phyloP scores from a whole-genome alignment of 352 stramenopile species.

The Phytophthora agathidicida region DNA sequence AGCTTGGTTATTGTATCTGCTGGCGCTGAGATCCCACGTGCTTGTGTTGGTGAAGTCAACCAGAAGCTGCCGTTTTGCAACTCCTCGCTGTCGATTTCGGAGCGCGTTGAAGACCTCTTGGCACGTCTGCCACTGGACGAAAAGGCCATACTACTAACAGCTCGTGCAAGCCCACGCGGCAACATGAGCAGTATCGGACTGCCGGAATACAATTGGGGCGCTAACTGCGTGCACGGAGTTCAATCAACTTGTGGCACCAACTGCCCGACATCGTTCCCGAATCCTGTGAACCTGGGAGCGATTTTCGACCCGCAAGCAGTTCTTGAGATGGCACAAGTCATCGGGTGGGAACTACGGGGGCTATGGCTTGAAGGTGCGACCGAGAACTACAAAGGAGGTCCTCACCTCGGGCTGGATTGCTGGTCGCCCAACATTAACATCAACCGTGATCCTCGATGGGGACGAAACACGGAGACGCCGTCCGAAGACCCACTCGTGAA shows the following conservation, averaged over 20 bases:
- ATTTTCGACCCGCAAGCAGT: slow-evolving; percentile 85
- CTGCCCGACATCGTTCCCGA: slow-evolving; percentile 88
- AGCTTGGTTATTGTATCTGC: neutral
- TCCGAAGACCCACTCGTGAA: slow-evolving; percentile 92
- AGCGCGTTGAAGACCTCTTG: slow-evolving; percentile 76
- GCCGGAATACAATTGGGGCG: slow-evolving; percentile 51
- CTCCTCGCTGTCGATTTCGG: slow-evolving; percentile 45
- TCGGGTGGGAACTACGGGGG: slow-evolving; percentile 72
- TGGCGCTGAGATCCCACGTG: slow-evolving; percentile 42
- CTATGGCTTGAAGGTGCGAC: slow-evolving; percentile 67
- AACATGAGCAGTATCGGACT: slow-evolving; percentile 66
- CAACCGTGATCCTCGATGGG: slow-evolving; percentile 92
- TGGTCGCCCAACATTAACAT: slow-evolving; percentile 96
- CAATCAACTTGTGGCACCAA: slow-evolving; percentile 70
- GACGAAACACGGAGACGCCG: slow-evolving; percentile 90
- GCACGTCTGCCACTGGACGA: slow-evolving; percentile 63
- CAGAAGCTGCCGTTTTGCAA: slow-evolving; percentile 76
- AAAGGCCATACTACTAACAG: slow-evolving; percentile 63
- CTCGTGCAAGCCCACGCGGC: slow-evolving; percentile 54
- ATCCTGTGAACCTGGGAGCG: slow-evolving; percentile 81
- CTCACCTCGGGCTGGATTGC: slow-evolving; percentile 86
- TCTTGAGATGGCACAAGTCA: slow-evolving; percentile 75
- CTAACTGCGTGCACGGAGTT: slow-evolving; percentile 91
- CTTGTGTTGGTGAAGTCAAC: slow-evolving; percentile 37
- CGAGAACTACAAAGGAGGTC: slow-evolving; percentile 54